Evolutionary conservation across 1,284 basidiomycete species (phyloP).

Genomic region (Trametes versicolor): DNA sequence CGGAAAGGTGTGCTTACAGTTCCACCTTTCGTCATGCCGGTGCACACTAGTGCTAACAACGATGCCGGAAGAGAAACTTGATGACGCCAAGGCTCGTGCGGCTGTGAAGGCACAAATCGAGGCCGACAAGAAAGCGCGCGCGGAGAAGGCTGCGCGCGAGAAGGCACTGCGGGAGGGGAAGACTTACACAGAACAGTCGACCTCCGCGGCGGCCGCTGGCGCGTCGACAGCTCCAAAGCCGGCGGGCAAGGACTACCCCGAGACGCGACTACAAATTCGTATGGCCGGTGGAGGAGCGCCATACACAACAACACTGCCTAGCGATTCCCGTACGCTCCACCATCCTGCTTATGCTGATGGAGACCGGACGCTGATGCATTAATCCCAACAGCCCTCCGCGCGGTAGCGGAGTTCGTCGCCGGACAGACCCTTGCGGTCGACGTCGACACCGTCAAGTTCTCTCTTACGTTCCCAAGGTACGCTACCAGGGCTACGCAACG

Average conservation of each 20-base stretch:
- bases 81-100: slow-evolving; percentile 85
- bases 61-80: slow-evolving; percentile 80
- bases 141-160: slow-evolving; percentile 87
- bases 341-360: slow-evolving; percentile 14
- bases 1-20: slow-evolving; percentile 64
- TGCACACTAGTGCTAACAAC: slow-evolving; percentile 1
- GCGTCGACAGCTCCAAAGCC: slow-evolving; percentile 52
- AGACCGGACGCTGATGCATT: slow-evolving; percentile 3
- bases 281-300: slow-evolving; percentile 83
- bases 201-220: slow-evolving; percentile 48
- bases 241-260: slow-evolving; percentile 80
- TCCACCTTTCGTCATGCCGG: slow-evolving; percentile 15
- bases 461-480: slow-evolving; percentile 87
- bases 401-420: slow-evolving; percentile 89
- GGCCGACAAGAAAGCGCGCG: slow-evolving; percentile 89
- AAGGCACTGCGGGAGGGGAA: slow-evolving; percentile 87
- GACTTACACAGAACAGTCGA: slow-evolving; percentile 43
- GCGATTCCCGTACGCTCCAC: slow-evolving; percentile 74
- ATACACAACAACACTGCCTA: slow-evolving; percentile 81
- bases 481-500: slow-evolving; percentile 33
- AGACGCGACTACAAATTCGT: slow-evolving; percentile 88
- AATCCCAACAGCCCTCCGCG: slow-evolving; percentile 68
- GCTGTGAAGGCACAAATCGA: slow-evolving; percentile 94
- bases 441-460: slow-evolving; percentile 79
- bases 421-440: slow-evolving; percentile 74